Base-by-base conservation (phyloP, 345 rosid species). In the Aquilaria sinensis region DNA sequence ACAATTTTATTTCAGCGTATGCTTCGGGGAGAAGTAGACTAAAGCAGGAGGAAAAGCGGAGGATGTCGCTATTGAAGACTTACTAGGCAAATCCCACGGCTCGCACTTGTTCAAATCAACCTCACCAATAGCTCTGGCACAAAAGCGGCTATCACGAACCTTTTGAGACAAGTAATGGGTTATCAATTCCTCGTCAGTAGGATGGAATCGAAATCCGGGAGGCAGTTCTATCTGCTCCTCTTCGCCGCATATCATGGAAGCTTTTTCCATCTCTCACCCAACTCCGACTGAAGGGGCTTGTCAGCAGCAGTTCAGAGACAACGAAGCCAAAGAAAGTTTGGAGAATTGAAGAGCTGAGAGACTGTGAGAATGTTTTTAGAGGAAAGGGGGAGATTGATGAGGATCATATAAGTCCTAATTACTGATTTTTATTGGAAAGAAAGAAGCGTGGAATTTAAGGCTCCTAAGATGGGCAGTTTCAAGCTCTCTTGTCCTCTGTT, bases 1-100 rank as follows among this genome's bases (percentile, higher is more conserved):
- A 23, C 43, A 34, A 12, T 29, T 51, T 53, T 10, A 23, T 23
- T 23, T 23, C 23, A 23, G 23, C 23, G 23, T 23, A 23, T 23
- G 23, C 23, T 23, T 23, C 23, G 23, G 43, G 8, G 8, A 37
- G 43, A 5, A 37, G 43, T 9, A 37, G 5, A 37, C 8, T 56
- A 12, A 53, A 51, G 12, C 29, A 43, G 10, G 31, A 4, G 15
- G 50, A 37, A 43, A 57, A 31, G 54, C 23, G 34, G 63, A 48
- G 31, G 60, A 59, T 34, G 41, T 9, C 0, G 53, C 47, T 4
- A 8, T 45, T 10, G 13, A 53, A 51, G 33, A 61, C 81, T 74
- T 76, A 84, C 89, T 0, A 53, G 86, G 89, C 77, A 84, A 79
- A 67, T 84, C 89, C 89, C 89, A 84, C 15, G 89, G 89, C 66